Evolutionary conservation across 2,329 filamentous ascomycete genomes (phyloP).

Genomic region (Berkeleyomyces rouxiae): DNA sequence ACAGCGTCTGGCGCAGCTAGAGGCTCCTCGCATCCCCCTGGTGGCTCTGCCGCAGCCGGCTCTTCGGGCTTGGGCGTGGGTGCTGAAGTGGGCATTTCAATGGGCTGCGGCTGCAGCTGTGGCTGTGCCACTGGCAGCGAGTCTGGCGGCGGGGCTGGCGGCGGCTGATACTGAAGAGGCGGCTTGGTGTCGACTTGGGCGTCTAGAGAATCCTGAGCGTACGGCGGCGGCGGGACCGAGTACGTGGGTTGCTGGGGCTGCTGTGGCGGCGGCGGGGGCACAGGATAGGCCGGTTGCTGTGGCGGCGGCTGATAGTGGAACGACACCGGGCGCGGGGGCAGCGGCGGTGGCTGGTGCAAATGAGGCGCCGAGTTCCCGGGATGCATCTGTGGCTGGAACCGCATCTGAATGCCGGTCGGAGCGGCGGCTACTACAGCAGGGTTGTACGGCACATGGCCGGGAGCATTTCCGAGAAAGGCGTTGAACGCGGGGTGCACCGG

Average conservation of each 20-base stretch:
- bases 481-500: neutral
- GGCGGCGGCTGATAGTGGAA: neutral
- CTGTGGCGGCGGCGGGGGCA: neutral
- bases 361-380: neutral
- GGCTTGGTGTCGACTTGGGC: neutral
- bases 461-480: neutral
- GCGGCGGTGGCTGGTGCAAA: neutral
- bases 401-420: conserved; percentile 3
- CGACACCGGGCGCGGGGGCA: neutral
- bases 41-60: neutral
- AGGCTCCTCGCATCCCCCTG: neutral
- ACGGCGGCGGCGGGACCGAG: neutral
- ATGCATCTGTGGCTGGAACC: neutral
- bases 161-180: neutral
- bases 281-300: neutral
- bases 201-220: neutral
- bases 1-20: neutral
- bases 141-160: neutral
- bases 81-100: neutral
- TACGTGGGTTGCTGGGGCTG: neutral
- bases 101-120: neutral
- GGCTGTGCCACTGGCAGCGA: too few relatives aligned
- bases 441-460: neutral
- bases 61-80: neutral
- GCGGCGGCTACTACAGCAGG: neutral